phyloP scores from a whole-genome alignment of 257 asterid species.

The Ligustrum vulgare region DNA sequence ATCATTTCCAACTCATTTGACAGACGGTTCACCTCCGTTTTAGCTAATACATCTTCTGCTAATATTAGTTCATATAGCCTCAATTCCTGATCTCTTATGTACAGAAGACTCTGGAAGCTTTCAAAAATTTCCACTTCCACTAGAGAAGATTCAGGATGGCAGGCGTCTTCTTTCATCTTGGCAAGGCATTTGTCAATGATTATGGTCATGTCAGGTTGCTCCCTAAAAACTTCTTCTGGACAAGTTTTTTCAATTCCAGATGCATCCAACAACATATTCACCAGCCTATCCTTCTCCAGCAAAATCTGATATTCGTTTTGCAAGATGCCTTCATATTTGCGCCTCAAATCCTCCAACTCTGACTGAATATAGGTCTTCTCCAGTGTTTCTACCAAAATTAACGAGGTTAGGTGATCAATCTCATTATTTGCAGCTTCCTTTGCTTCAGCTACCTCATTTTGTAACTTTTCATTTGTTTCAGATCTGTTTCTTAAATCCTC shows the following conservation, averaged over 20 bases:
- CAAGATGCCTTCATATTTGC: constrained; percentile 44
- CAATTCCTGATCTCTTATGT: constrained; percentile 62
- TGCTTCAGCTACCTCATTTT: constrained; percentile 49
- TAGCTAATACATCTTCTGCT: constrained; percentile 59
- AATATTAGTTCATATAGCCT: constrained; percentile 49
- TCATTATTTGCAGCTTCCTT: constrained; percentile 52
- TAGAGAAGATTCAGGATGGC: constrained; percentile 45
- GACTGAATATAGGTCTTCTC: constrained; percentile 58
- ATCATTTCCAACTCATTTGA: constrained; percentile 49
- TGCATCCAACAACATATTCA: constrained; percentile 64
- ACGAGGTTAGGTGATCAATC: constrained; percentile 52
- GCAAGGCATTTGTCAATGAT: constrained; percentile 55
- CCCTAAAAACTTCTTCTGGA: constrained; percentile 35
- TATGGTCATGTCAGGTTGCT: constrained; percentile 40
- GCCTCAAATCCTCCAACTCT: constrained; percentile 52
- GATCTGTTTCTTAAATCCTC: constrained; percentile 50
- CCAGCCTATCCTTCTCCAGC: constrained; percentile 54
- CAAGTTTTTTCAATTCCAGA: constrained; percentile 52
- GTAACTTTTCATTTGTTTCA: constrained; percentile 47
- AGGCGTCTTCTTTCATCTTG: constrained; percentile 55
- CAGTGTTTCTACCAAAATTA: constrained; percentile 60
- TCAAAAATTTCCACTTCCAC: constrained; percentile 43
- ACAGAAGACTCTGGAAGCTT: constrained; percentile 61
- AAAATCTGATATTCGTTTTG: constrained; percentile 44
- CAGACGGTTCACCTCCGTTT: constrained; percentile 42